phyloP scores from a whole-genome alignment of 1,284 basidiomycete genomes.

The Volvariella surrecta region DNA sequence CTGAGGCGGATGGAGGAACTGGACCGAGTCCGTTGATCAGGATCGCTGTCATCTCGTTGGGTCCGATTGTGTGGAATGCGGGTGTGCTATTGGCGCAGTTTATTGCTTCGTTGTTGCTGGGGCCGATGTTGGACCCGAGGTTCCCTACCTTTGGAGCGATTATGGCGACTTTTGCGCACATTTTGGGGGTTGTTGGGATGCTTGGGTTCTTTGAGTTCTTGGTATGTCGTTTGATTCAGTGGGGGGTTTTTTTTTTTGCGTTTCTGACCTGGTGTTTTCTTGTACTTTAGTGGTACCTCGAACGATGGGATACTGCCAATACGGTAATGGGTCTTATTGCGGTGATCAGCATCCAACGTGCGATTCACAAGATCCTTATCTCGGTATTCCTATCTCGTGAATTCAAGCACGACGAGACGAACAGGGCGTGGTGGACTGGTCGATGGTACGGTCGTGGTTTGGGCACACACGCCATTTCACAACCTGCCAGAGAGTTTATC shows the following conservation, averaged over 20 bases:
- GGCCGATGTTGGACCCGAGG: constrained; percentile 76
- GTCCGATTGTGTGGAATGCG: constrained; percentile 95
- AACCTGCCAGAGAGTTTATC: constrained; percentile 91
- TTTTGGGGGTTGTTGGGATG: constrained; percentile 71
- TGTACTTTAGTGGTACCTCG: constrained; percentile 83
- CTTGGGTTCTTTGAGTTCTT: constrained; percentile 93
- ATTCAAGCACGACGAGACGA: constrained; percentile 97
- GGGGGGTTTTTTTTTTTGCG: constrained; percentile 3
- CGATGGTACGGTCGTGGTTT: constrained; percentile 93
- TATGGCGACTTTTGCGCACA: constrained; percentile 87
- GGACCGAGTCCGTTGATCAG: constrained; percentile 81
- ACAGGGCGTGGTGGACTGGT: constrained; percentile 97
- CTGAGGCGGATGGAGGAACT: constrained; percentile 52
- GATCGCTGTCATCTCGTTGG: constrained; percentile 85
- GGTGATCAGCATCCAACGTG: constrained; percentile 83
- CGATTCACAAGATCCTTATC: constrained; percentile 88
- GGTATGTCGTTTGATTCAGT: constrained; percentile 39
- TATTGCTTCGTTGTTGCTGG: constrained; percentile 86
- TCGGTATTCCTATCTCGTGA: constrained; percentile 89
- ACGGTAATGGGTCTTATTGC: constrained; percentile 86
- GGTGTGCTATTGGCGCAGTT: constrained; percentile 82
- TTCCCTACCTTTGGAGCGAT: constrained; percentile 84
- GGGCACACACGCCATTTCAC: constrained; percentile 82
- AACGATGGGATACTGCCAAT: constrained; percentile 87
- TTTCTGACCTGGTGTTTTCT: constrained; percentile 9